Conservation (phyloP, 306 rosid species). For the Glycyrrhiza uralensis region DNA sequence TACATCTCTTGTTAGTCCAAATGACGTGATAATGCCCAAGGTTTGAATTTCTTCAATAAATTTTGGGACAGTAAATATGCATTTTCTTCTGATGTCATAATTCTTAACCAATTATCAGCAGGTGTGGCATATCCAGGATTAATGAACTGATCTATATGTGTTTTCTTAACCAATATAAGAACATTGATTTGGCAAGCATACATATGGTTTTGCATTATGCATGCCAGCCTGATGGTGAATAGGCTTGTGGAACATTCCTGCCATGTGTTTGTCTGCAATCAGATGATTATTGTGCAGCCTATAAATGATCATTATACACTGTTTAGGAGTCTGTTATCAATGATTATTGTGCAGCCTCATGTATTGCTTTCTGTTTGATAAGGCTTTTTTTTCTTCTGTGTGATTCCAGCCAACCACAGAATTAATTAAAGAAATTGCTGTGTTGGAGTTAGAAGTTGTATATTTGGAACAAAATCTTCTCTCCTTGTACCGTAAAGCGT, state of each 20-base stretch:
- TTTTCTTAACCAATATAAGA: background rate
- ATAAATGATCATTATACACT: background rate
- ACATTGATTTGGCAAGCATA: background rate
- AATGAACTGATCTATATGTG: background rate
- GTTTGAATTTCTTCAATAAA: constrained; percentile 38
- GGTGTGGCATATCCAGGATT: background rate
- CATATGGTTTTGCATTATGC: background rate
- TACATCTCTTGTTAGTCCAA: constrained; percentile 41
- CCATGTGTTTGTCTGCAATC: background rate
- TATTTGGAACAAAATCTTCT: constrained; percentile 95
- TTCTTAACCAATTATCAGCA: background rate
- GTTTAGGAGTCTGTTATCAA: background rate
- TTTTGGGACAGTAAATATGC: background rate
- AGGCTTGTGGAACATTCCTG: constrained; percentile 5
- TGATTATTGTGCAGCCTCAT: no score
- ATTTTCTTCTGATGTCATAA: background rate
- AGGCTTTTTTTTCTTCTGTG: background rate
- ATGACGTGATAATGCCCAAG: constrained; percentile 55
- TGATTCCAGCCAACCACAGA: constrained; percentile 75
- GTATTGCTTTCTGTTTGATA: background rate
- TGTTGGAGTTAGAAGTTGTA: constrained; percentile 82
- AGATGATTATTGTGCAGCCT: background rate
- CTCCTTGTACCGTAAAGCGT: constrained; percentile 80
- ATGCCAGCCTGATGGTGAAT: background rate
- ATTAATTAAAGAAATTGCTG: constrained; percentile 80